A percentile compares a stretch with the other conserved stretches of the same genome.
phyloP scores from a whole-genome alignment of 1,284 basidiomycete species.

The Inonotus obliquus region DNA sequence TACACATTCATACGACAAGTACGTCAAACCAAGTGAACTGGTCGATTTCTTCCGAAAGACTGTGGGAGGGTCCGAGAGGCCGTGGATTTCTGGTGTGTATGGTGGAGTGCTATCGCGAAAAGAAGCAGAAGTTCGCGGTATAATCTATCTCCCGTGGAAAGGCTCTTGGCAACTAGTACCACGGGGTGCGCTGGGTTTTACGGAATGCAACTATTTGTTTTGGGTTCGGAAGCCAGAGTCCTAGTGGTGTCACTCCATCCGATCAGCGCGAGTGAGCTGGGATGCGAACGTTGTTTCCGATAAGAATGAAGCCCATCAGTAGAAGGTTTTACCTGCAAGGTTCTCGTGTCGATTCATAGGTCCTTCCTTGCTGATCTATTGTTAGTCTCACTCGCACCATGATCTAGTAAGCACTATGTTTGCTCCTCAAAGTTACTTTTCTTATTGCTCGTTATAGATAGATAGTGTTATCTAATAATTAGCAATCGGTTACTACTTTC shows the following conservation, averaged over 20 bases:
- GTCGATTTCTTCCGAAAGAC: slow-evolving; percentile 72
- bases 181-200: slow-evolving; percentile 51
- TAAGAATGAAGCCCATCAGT: neutral
- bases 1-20: slow-evolving; percentile 93
- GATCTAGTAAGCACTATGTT: too few species aligned
- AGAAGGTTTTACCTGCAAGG: too few species aligned
- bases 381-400: too few species aligned
- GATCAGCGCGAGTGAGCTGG: neutral
- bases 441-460: too few species aligned
- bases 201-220: slow-evolving; percentile 78
- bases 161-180: slow-evolving; percentile 71
- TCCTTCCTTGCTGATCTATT: too few species aligned
- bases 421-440: too few species aligned
- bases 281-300: neutral
- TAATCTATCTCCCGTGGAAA: slow-evolving; percentile 77
- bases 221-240: slow-evolving; percentile 64
- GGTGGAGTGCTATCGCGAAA: slow-evolving; percentile 45
- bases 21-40: slow-evolving; percentile 87
- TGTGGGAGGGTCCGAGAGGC: slow-evolving; percentile 36
- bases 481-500: too few species aligned
- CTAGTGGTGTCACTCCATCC: slow-evolving; percentile 7
- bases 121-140: slow-evolving; percentile 78
- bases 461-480: too few species aligned
- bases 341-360: too few species aligned
- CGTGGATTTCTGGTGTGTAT: slow-evolving; percentile 42